phyloP scores from a whole-genome alignment of 2,329 filamentous ascomycete genomes.

The Dendryphion nanum region DNA sequence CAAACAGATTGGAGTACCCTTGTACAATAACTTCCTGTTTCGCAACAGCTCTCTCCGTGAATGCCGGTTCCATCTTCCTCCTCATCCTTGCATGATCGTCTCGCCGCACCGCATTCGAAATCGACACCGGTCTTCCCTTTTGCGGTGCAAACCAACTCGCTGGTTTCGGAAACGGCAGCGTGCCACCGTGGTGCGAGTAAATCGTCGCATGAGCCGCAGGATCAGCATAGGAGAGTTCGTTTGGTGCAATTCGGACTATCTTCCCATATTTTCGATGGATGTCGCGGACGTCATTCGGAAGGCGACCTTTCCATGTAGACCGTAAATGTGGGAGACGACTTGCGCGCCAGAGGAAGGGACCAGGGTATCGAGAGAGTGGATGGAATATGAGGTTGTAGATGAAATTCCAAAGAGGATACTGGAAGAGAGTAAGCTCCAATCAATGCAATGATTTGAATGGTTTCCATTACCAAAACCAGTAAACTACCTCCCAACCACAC shows the following conservation, averaged over 20 bases:
- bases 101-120: conserved; percentile 17
- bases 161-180: conserved; percentile 27
- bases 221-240: conserved; percentile 39
- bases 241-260: conserved; percentile 39
- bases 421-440: too few relatives aligned
- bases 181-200: conserved; percentile 28
- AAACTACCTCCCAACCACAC: too few relatives aligned
- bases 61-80: conserved; percentile 29
- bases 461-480: too few relatives aligned
- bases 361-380: conserved; percentile 39
- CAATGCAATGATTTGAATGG: too few relatives aligned
- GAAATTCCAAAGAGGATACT: not conserved
- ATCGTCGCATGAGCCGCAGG: conserved; percentile 39
- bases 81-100: conserved; percentile 23
- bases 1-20: conserved; percentile 33
- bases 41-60: conserved; percentile 34
- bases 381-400: conserved; percentile 40
- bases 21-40: conserved; percentile 36
- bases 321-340: conserved; percentile 22
- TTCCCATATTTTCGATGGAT: conserved; percentile 39
- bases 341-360: conserved; percentile 30
- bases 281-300: conserved; percentile 8
- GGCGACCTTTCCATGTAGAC: conserved; percentile 12
- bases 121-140: conserved; percentile 20
- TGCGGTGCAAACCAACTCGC: conserved; percentile 19